phyloP scores from a whole-genome alignment of 2,329 filamentous ascomycete genomes.

The Fusarium sp. region DNA sequence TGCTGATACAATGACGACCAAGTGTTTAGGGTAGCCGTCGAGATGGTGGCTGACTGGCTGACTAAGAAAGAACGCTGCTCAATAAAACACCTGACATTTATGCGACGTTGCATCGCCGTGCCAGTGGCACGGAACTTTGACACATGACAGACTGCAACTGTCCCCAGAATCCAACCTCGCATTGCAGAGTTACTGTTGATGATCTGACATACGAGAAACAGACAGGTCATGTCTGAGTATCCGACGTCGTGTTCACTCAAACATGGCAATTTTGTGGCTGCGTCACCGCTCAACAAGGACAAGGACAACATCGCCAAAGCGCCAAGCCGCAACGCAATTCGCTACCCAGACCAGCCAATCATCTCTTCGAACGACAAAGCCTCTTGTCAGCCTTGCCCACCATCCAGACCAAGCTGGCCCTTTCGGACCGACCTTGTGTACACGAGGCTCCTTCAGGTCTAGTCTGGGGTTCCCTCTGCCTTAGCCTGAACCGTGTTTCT shows the following conservation, averaged over 20 bases:
- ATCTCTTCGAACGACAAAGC: neutral
- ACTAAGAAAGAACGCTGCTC: constrained; percentile 1
- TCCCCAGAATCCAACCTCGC: neutral
- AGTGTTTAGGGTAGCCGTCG: constrained; percentile 16
- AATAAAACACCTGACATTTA: constrained; percentile 13
- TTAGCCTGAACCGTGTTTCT: constrained; percentile 32
- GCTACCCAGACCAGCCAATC: constrained; percentile 1
- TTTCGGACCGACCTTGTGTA: constrained; percentile 41
- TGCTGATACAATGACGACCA: neutral
- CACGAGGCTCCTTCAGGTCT: constrained; percentile 25
- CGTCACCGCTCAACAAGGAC: constrained; percentile 1
- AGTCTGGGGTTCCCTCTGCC: constrained; percentile 23
- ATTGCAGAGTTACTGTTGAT: neutral
- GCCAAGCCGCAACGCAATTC: neutral
- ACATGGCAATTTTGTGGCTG: neutral
- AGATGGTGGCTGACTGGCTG: neutral
- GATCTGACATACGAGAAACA: constrained; percentile 12
- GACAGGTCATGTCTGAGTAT: neutral
- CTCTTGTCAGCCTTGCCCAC: constrained; percentile 35
- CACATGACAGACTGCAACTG: constrained; percentile 26
- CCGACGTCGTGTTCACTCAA: neutral
- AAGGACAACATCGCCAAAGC: neutral
- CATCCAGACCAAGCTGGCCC: constrained; percentile 28
- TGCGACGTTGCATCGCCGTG: constrained; percentile 31
- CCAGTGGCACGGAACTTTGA: constrained; percentile 7